Base-by-base conservation (phyloP, 495 filamentous ascomycete genomes). In the Extremus antarcticus region DNA sequence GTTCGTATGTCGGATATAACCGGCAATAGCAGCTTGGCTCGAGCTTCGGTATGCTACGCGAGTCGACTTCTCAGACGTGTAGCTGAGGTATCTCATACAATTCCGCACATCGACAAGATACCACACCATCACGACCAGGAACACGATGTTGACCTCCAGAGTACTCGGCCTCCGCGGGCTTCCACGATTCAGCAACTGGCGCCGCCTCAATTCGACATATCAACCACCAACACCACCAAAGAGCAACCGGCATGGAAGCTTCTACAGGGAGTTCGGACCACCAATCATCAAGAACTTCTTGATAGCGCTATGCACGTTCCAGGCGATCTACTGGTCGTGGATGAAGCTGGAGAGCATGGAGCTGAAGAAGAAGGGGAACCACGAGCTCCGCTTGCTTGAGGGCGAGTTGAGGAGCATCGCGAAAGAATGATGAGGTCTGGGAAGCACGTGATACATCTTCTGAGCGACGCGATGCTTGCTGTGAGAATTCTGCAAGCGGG, bases 261-360 rank as follows among this genome's bases (percentile, higher is more conserved):
- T 91, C 66, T 98, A 92, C 72, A 83, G 79, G 58, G 77, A 78
- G 51, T 95, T 94, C 68, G 76, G 78, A 23, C 76, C 85, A 7
- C 90, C 92, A 13, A 78, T 97, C 54, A 77, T 77, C 38, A 97
- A 95, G 70, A 84, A 86, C 55, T 84, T 94, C 63, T 76, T 96
- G 9, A 82, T 89, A 49, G 87, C 89, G 15, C 74, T 95, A 21
- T 85, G 94, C 68, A 87, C 85, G 0, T 98, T 95, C 71, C 92
- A 98, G 68, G 63, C 87, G 10, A 68, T 80, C 22, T 94, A 95
- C 70, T 94, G 80, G 78, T 70, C 74, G 20, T 98, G 91, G 92
- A 55, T 80, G 69, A 92, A 87, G 70, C 73, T 97, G n/a, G 91
- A 96, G 71, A 77, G 74, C 51, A 75, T 87, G 56, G 87, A 90